These are phyloP conservation scores for Golubevia pallescens DNA, from an alignment of 1,284 basidiomycete genomes.

Conservation along the genomic window DNA sequence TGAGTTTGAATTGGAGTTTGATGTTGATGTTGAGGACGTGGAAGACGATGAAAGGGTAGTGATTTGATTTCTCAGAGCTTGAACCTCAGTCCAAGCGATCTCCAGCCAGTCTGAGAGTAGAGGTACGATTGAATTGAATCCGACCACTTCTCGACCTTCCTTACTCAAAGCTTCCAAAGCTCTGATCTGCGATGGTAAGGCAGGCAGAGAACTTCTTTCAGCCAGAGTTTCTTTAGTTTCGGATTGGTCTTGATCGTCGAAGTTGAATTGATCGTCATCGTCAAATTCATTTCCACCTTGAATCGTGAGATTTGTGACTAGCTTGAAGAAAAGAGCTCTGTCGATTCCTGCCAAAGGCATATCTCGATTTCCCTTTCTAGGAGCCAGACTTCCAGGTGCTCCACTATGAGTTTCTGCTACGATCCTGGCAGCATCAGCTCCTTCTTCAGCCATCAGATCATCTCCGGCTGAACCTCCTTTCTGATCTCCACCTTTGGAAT, in stretches of 20 bases:
- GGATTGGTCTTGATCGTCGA: background rate
- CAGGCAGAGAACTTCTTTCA: conserved; percentile 8
- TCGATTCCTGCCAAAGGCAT: conserved; percentile 11
- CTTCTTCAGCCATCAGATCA: background rate
- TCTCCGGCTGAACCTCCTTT: background rate
- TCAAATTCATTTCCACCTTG: background rate
- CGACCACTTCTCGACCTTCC: conserved; percentile 48
- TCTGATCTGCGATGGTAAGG: conserved; percentile 33
- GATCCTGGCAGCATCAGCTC: background rate
- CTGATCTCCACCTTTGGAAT: background rate
- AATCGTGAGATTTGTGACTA: conserved; percentile 7
- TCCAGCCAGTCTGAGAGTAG: conserved; percentile 38
- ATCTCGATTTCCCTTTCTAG: background rate
- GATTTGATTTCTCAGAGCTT: conserved; percentile 22
- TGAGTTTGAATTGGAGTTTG: background rate
- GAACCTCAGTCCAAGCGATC: conserved; percentile 41
- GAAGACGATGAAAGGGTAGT: background rate
- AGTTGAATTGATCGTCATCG: background rate
- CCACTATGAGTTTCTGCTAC: background rate
- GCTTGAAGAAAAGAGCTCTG: conserved; percentile 8
- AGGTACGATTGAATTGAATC: conserved; percentile 40
- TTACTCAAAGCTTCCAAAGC: conserved; percentile 53
- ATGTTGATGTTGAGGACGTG: too few species aligned
- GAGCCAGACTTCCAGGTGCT: background rate
- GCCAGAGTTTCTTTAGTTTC: background rate